Evolutionary conservation across 441 rosid genomes (phyloP).

Genomic region (Populus hybrid): DNA sequence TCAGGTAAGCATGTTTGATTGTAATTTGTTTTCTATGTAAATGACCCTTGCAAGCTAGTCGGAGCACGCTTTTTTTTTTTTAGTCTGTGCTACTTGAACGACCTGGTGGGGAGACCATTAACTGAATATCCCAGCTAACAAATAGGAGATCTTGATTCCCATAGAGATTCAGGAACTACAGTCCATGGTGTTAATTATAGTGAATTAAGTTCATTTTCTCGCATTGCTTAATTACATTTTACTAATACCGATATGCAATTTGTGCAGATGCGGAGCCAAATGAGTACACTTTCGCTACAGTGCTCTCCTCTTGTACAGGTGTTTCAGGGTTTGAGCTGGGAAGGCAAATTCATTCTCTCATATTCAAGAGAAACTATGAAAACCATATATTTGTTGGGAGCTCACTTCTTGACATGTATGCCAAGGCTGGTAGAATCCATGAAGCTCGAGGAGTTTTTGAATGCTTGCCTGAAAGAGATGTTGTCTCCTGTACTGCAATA

Average conservation of each 20-base stretch:
- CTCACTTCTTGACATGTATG: constrained; percentile 64
- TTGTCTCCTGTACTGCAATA: constrained; percentile 58
- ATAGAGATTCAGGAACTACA: neutral
- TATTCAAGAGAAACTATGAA: constrained; percentile 39
- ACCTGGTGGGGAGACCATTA: neutral
- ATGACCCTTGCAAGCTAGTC: neutral
- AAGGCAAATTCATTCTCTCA: constrained; percentile 55
- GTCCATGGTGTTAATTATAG: neutral
- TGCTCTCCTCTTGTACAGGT: constrained; percentile 61
- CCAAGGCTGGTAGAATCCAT: constrained; percentile 49
- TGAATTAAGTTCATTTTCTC: neutral
- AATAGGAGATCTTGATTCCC: neutral
- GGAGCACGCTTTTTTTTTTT: neutral
- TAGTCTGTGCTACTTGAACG: neutral
- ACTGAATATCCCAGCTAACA: neutral
- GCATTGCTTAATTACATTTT: constrained; percentile 17
- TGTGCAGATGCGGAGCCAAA: constrained; percentile 65
- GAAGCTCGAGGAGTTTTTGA: constrained; percentile 46
- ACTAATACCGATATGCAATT: constrained; percentile 26
- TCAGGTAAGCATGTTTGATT: no score
- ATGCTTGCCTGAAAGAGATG: constrained; percentile 47
- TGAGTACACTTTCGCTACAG: constrained; percentile 71
- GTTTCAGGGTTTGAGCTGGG: constrained; percentile 48
- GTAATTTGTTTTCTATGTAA: no score
- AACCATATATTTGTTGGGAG: constrained; percentile 49